Evolutionary conservation across 31 red algal species (phyloP).

Genomic region (Asparagopsis taxiformis): DNA sequence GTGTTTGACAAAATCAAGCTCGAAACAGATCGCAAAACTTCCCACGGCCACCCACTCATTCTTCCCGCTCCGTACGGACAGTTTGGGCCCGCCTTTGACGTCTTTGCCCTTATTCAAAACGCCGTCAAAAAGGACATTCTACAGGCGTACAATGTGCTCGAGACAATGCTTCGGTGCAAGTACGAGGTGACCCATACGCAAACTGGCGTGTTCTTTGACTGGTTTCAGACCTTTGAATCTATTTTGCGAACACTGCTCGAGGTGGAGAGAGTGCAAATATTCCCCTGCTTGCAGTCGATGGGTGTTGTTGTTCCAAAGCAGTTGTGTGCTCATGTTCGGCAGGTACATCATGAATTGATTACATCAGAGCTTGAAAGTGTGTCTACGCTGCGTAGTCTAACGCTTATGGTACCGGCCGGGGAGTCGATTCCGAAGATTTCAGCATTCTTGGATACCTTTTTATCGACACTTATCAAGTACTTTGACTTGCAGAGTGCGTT

Average conservation of each 20-base stretch:
- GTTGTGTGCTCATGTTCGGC: neutral
- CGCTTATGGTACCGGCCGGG: slow-evolving; percentile 21
- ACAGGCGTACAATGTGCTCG: slow-evolving; percentile 24
- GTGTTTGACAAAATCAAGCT: slow-evolving; percentile 50
- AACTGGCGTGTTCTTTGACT: slow-evolving; percentile 34
- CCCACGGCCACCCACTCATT: slow-evolving; percentile 48
- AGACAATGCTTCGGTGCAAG: slow-evolving; percentile 22
- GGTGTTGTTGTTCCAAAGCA: slow-evolving; percentile 11
- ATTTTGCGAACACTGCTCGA: slow-evolving; percentile 7
- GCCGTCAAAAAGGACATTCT: slow-evolving; percentile 31
- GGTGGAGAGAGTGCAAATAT: slow-evolving; percentile 19
- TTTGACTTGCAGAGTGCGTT: slow-evolving; percentile 10
- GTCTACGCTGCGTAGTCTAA: neutral
- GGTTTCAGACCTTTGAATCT: slow-evolving; percentile 35
- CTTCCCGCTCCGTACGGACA: slow-evolving; percentile 33
- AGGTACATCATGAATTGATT: slow-evolving; percentile 1
- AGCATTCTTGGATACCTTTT: slow-evolving; percentile 12
- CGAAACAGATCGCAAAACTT: slow-evolving; percentile 16
- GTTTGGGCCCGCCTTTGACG: slow-evolving; percentile 29
- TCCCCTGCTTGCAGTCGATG: slow-evolving; percentile 18
- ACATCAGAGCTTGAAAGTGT: slow-evolving; percentile 1
- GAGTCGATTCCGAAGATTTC: slow-evolving; percentile 17
- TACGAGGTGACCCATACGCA: slow-evolving; percentile 25
- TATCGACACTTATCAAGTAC: slow-evolving; percentile 13
- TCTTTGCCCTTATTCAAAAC: slow-evolving; percentile 49